phyloP scores from a whole-genome alignment of 2,329 filamentous ascomycete species.

The Pyricularia grisea region DNA sequence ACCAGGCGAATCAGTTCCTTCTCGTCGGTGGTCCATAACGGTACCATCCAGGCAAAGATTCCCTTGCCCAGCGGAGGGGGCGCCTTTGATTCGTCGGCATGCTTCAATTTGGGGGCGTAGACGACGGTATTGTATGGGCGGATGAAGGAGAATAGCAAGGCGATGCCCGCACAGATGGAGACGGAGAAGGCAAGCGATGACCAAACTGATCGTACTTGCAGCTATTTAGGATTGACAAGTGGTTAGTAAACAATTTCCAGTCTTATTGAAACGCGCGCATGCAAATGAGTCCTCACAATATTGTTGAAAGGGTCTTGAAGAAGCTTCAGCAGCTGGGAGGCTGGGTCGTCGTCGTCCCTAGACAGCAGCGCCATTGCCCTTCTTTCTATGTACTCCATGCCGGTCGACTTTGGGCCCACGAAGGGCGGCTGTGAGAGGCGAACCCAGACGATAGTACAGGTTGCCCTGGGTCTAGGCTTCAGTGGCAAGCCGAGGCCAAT shows the following conservation, averaged over 20 bases:
- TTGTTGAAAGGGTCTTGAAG: conserved; percentile 38
- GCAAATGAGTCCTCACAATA: conserved; percentile 23
- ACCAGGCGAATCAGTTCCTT: conserved; percentile 68
- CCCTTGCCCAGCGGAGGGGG: conserved; percentile 80
- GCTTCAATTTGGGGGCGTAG: conserved; percentile 88
- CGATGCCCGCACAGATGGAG: conserved; percentile 62
- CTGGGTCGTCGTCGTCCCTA: conserved; percentile 20
- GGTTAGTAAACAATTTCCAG: not conserved
- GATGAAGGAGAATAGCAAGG: conserved; percentile 76
- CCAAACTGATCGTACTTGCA: conserved; percentile 54
- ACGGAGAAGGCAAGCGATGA: conserved; percentile 75
- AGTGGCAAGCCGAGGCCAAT: not conserved
- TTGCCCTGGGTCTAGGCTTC: not conserved
- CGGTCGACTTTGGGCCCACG: not conserved
- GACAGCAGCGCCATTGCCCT: conserved; percentile 7
- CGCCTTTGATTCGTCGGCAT: conserved; percentile 82
- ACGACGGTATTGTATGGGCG: conserved; percentile 87
- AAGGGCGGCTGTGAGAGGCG: not conserved
- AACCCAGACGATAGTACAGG: not conserved
- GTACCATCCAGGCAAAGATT: conserved; percentile 78
- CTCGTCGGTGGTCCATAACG: conserved; percentile 71
- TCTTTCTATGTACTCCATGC: conserved; percentile 11
- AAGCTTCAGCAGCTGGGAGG: conserved; percentile 35
- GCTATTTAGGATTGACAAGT: conserved; percentile 18
- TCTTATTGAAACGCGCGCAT: not conserved